Evolutionary conservation across 1,139 yeast genomes (phyloP).

Genomic region (Debaryomycetaceae sp.): DNA sequence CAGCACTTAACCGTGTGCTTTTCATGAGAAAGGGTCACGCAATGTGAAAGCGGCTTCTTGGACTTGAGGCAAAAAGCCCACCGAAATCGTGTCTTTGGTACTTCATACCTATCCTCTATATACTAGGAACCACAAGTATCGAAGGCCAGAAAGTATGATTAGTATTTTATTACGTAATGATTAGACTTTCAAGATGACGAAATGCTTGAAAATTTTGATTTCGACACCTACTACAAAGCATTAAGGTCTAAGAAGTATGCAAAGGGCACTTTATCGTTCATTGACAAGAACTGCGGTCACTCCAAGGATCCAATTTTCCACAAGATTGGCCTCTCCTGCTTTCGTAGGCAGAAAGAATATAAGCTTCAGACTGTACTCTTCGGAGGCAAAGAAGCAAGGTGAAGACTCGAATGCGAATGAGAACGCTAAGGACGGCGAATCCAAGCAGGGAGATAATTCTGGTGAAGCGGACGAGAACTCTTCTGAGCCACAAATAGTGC

Average conservation of each 20-base stretch:
- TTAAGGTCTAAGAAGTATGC: conserved; percentile 16
- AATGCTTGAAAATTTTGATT: not conserved
- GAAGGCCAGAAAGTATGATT: not conserved
- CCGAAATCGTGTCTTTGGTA: too few relatives aligned
- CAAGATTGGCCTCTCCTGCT: conserved; percentile 9
- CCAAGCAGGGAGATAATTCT: conserved; percentile 8
- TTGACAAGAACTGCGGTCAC: conserved; percentile 22
- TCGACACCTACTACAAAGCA: not conserved
- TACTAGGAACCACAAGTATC: too few relatives aligned
- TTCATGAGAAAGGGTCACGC: too few relatives aligned
- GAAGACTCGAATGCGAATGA: conserved; percentile 7
- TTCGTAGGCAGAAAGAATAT: conserved; percentile 5
- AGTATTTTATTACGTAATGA: not conserved
- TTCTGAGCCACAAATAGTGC: conserved; percentile 11
- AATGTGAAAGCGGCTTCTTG: too few relatives aligned
- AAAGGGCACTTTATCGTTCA: conserved; percentile 28
- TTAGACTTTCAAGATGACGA: not conserved
- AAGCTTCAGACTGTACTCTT: conserved; percentile 9
- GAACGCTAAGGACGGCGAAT: conserved; percentile 9
- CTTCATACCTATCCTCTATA: too few relatives aligned
- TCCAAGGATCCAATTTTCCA: conserved; percentile 14
- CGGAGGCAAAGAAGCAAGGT: conserved; percentile 14
- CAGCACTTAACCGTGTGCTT: too few relatives aligned
- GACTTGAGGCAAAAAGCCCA: too few relatives aligned
- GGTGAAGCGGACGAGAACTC: conserved; percentile 9